These are phyloP conservation scores for Paecilomyces niveus DNA, from an alignment of 2,329 filamentous ascomycete species.

Conservation along the genomic window DNA sequence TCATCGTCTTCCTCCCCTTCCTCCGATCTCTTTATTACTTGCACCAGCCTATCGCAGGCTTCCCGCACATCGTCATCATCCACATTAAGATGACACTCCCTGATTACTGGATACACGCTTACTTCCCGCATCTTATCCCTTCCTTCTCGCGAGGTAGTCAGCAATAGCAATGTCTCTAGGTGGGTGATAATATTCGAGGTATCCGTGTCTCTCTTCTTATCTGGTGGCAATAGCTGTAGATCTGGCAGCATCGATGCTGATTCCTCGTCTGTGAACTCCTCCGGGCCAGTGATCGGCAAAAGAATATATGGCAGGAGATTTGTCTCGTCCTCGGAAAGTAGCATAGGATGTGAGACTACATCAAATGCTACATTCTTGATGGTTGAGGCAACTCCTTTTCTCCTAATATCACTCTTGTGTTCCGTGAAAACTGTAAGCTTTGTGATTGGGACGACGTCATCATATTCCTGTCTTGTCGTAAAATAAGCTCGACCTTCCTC, in stretches of 20 bases:
- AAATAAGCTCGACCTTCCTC: constrained; percentile 69
- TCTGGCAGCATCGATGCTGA: constrained; percentile 81
- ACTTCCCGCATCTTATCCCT: constrained; percentile 67
- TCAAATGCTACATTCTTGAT: constrained; percentile 94
- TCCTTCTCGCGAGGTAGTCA: constrained; percentile 71
- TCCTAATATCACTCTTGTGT: constrained; percentile 71
- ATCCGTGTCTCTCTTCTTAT: constrained; percentile 80
- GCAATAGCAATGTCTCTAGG: constrained; percentile 75
- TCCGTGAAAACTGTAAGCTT: constrained; percentile 95
- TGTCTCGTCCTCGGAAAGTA: constrained; percentile 65
- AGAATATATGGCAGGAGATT: constrained; percentile 84
- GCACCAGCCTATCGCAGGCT: constrained; percentile 80
- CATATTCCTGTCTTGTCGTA: constrained; percentile 65
- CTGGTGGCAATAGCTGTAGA: constrained; percentile 78
- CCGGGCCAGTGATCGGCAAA: constrained; percentile 77
- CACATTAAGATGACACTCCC: constrained; percentile 74
- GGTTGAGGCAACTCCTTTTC: constrained; percentile 90
- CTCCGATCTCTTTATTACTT: constrained; percentile 79
- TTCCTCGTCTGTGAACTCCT: constrained; percentile 85
- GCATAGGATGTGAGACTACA: constrained; percentile 60
- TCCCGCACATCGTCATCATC: constrained; percentile 75
- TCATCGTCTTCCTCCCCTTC: constrained; percentile 46
- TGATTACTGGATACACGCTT: constrained; percentile 81
- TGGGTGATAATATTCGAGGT: constrained; percentile 73
- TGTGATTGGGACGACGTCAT: constrained; percentile 76